These are phyloP conservation scores for Hura crepitans DNA, from an alignment of 441 rosid genomes.

Conservation along the genomic window DNA sequence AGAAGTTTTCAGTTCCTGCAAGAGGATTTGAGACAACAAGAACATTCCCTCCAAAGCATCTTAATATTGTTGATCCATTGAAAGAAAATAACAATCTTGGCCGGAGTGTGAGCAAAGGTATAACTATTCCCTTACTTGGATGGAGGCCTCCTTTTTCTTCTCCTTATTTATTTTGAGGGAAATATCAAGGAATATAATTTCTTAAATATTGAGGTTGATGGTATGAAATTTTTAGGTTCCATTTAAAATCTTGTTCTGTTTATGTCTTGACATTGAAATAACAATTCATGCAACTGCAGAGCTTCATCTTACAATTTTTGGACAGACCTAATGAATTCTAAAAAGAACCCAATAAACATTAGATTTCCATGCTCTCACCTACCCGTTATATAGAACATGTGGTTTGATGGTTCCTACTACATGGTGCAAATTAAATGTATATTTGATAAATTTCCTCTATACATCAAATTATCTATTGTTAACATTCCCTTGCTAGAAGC, in stretches of 20 bases:
- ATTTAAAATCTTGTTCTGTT: not conserved
- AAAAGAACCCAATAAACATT: not conserved
- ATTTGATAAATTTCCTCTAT: too few species aligned
- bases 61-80: slow-evolving; percentile 79
- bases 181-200: not conserved
- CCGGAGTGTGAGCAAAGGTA: slow-evolving; percentile 71
- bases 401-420: not conserved
- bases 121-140: not conserved
- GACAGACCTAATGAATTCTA: not conserved
- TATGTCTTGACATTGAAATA: not conserved
- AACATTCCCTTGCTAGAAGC: too few species aligned
- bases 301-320: not conserved
- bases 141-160: not conserved
- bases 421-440: not conserved
- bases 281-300: not conserved
- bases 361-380: not conserved
- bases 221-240: not conserved
- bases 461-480: too few species aligned
- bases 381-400: not conserved
- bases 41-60: slow-evolving; percentile 59
- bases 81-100: slow-evolving; percentile 92
- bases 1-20: slow-evolving; percentile 56
- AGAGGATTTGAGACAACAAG: slow-evolving; percentile 62
- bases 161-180: not conserved
- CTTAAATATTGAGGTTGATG: not conserved